phyloP scores from a whole-genome alignment of 2,329 filamentous ascomycete species.

The Diaporthe destruens region DNA sequence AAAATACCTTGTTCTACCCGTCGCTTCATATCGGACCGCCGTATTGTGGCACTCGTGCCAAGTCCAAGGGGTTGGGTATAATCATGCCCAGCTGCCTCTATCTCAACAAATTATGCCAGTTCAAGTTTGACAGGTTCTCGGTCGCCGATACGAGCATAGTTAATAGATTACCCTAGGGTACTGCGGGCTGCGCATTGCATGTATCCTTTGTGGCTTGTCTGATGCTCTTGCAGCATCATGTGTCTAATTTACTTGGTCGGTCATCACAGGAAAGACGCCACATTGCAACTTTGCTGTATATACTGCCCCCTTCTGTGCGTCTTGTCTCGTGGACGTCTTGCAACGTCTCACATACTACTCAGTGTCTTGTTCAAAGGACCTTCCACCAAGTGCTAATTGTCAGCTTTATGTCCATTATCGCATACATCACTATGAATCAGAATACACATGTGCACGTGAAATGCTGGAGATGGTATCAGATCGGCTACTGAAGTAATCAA shows the following conservation, averaged over 20 bases:
- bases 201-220: neutral
- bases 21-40: neutral
- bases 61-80: neutral
- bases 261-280: neutral
- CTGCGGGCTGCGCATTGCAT: neutral
- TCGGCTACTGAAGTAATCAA: too few relatives aligned
- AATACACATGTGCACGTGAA: neutral
- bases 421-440: neutral
- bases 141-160: neutral
- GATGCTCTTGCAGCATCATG: neutral
- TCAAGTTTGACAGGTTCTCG: neutral
- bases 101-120: neutral
- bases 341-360: neutral
- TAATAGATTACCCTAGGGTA: neutral
- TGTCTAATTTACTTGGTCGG: neutral
- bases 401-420: neutral
- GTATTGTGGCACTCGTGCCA: neutral
- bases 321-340: neutral
- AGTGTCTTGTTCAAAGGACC: neutral
- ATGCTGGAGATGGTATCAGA: neutral
- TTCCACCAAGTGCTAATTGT: neutral
- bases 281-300: neutral
- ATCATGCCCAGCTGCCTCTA: neutral
- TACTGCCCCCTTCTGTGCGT: neutral
- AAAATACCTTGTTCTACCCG: neutral